Evolutionary conservation across 169 alveolate genomes (phyloP), one percentile per base, ranked within the genome.

Genomic region (Nephromyces sp.): DNA sequence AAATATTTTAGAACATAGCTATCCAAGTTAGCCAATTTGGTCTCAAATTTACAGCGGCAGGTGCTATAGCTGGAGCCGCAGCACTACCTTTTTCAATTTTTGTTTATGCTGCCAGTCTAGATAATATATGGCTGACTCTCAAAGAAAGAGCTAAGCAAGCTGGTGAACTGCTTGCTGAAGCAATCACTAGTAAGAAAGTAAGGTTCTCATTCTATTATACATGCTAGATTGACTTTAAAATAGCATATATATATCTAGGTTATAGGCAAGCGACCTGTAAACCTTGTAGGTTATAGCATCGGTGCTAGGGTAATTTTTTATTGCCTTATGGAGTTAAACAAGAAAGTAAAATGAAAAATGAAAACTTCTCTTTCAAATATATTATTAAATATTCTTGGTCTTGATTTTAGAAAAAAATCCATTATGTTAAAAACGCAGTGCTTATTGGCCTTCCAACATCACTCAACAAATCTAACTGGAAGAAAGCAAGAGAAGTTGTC

Each of bases 221-320:
- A 15, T 43, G 15, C n/a, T 43, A 43, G 15, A 43, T 43, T 43
- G 15, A 15, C n/a, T 15, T 43, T 43, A 15, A 43, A 15, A 15
- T 43, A 43, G n/a, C n/a, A 15, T 43, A 15, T 43, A 43, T 43
- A 15, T 43, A 15, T 15, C 62, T 75, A 77, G 77, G 82, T 89
- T 6, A 89, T 87, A 33, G 97, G 97, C 1, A 87, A 91, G 70
- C 77, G 97, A 25, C 97, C 95, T 0, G 92, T 91, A 63, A 87
- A 89, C 34, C 89, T 92, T 29, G 86, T 92, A 22, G 97, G 97
- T 30, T 90, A 88, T 83, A 81, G 92, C 76, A 87, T 91, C 86
- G 97, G 97, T 24, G 95, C 96, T 15, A 83, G 95, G 3, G 95
- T 89, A 32, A 86, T 92, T 28, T 84, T 85, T 75, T 81, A 89